Evolutionary conservation across 2,329 filamentous ascomycete genomes (phyloP).

Genomic region (Ophiocordyceps polyrhachis-furcata): DNA sequence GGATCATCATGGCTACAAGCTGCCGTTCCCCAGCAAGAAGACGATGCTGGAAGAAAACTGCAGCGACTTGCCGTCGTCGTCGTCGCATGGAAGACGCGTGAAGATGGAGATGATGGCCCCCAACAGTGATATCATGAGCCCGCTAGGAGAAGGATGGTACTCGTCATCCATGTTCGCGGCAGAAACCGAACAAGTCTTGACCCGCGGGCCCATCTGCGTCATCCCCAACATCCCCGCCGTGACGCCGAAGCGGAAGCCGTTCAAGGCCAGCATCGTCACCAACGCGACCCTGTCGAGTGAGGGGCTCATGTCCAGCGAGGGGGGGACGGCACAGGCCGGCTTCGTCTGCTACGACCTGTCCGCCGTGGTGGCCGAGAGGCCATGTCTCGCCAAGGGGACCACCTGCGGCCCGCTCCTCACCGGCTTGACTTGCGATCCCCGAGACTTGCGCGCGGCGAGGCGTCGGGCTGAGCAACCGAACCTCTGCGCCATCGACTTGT

Average conservation of each 20-base stretch:
- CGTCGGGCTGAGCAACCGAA: no score
- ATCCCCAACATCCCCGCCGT: not conserved
- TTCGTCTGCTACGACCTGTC: not conserved
- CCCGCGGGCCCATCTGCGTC: not conserved
- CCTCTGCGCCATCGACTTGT: not conserved
- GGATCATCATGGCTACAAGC: no score
- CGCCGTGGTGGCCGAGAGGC: not conserved
- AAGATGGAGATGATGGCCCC: not conserved
- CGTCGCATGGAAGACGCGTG: not conserved
- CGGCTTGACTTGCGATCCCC: not conserved
- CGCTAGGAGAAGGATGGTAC: not conserved
- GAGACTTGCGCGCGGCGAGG: not conserved
- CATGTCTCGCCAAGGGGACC: not conserved
- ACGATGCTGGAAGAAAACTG: not conserved
- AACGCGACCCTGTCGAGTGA: not conserved
- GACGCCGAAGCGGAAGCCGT: not conserved
- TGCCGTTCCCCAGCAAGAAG: no score
- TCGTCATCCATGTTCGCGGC: not conserved
- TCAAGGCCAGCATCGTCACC: not conserved
- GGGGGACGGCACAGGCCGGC: not conserved
- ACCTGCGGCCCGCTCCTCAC: not conserved
- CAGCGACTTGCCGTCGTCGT: not conserved
- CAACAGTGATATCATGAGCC: not conserved
- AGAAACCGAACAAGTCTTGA: not conserved
- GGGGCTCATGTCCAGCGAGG: not conserved